phyloP scores from a whole-genome alignment of 768 basidiomycete species.

The Multifurca ochricompacta region DNA sequence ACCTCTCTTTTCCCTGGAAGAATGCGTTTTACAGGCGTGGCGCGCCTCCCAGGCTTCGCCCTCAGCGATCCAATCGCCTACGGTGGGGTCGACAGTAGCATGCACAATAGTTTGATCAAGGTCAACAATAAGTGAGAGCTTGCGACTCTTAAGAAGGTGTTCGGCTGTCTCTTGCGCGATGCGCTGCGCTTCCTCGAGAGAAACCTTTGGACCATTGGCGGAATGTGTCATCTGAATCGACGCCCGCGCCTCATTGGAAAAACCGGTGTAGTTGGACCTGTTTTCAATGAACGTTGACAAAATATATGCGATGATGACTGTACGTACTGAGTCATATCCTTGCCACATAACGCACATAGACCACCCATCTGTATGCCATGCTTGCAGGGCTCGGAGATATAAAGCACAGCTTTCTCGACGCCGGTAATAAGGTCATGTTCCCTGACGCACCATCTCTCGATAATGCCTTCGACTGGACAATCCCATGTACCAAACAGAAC shows the following conservation, averaged over 20 bases:
- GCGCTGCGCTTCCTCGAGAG: slow-evolving; percentile 83
- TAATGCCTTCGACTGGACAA: slow-evolving; percentile 69
- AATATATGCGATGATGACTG: slow-evolving; percentile 11
- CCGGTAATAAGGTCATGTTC: slow-evolving; percentile 56
- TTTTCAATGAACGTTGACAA: slow-evolving; percentile 22
- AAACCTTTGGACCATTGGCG: slow-evolving; percentile 84
- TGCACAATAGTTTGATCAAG: slow-evolving; percentile 99
- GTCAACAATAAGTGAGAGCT: slow-evolving; percentile 94
- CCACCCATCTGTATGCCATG: slow-evolving; percentile 91
- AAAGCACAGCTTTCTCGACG: slow-evolving; percentile 48
- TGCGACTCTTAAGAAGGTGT: slow-evolving; percentile 64
- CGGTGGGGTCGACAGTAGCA: slow-evolving; percentile 96
- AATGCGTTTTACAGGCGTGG: slow-evolving; percentile 32
- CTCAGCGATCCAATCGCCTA: slow-evolving; percentile 93
- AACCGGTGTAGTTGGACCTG: slow-evolving; percentile 81
- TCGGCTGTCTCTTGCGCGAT: slow-evolving; percentile 79
- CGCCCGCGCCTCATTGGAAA: slow-evolving; percentile 79
- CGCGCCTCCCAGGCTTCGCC: slow-evolving; percentile 73
- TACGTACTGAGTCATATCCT: slow-evolving; percentile 85
- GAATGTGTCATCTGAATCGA: slow-evolving; percentile 94
- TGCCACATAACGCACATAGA: slow-evolving; percentile 89
- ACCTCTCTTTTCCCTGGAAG: slow-evolving; percentile 26
- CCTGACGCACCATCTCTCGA: slow-evolving; percentile 64
- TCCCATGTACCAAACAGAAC: slow-evolving; percentile 89
- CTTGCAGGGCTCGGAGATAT: slow-evolving; percentile 86